Evolutionary conservation across 805 yeast genomes (phyloP), one percentile per base, ranked within the genome.

Genomic region (Barnettozyma sp.): DNA sequence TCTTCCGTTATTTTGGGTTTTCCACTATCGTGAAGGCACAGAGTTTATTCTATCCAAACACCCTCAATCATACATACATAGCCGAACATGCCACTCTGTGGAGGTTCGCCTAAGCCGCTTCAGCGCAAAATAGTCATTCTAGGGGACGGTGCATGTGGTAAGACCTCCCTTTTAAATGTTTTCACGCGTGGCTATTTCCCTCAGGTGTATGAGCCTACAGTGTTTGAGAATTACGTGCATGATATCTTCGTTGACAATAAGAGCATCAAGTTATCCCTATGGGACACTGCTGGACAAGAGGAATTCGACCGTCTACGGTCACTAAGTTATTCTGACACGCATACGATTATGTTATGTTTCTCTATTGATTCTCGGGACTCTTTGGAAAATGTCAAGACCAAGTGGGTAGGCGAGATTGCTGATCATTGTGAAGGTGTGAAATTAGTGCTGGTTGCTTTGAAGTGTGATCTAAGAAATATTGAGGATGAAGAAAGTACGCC

Each of bases 251-350:
- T 90, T 37, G 98, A 90, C 58, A 90, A 90, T 35, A 86, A 85
- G 58, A 86, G 92, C 33, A 83, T 90, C 50, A 94, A 88, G 54
- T 65, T 90, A 39, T 87, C 96, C 12, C 66, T 90, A 37, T 92
- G 98, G 98, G 98, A 90, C 58, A 90, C 98, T 6, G 98, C 98
- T 2, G 98, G 98, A 7, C 98, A 90, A 66, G 98, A 90, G 63
- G 98, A 90, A 63, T 90, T 90, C 51, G 98, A 90, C 59, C 73
- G 97, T 44, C 70, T 90, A 58, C 75, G 98, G 58, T 85, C 97
- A 1, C 68, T 90, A 42, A 82, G 94, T 33, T 92, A 92, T 60
- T 79, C 88, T 19, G 97, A 92, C 59, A 92, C 98, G 4, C 97
- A 90, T 61, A 85, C 96, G 52, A 88, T 92, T 50, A 92, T 90